Evolutionary conservation across 23 red algal genomes (phyloP).

Genomic region (Gracilaria caudata): DNA sequence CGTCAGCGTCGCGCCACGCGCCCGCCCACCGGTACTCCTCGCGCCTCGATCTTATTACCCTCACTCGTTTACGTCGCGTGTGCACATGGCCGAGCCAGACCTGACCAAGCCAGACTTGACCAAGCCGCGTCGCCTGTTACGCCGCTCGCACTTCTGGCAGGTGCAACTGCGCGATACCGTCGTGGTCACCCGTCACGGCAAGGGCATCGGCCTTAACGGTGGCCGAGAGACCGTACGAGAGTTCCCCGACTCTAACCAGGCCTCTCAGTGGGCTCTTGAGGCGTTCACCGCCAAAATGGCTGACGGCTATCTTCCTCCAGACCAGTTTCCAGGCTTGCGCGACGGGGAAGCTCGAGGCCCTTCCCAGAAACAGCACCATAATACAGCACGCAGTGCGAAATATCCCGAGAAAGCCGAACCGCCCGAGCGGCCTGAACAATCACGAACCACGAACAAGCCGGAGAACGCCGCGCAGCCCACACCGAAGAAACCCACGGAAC

Average conservation of each 20-base stretch:
- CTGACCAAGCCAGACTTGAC: slow-evolving; percentile 48
- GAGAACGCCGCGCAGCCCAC: background rate
- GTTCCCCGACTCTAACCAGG: background rate
- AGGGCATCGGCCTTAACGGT: slow-evolving; percentile 8
- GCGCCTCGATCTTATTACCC: background rate
- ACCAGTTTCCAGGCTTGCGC: slow-evolving; percentile 2
- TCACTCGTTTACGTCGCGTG: background rate
- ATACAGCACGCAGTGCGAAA: background rate
- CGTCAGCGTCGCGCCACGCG: background rate
- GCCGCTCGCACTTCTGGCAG: slow-evolving; percentile 62
- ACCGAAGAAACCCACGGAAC: background rate
- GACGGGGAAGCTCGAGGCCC: background rate
- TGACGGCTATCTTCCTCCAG: slow-evolving; percentile 30
- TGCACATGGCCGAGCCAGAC: slow-evolving; percentile 29
- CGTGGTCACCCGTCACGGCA: slow-evolving; percentile 16
- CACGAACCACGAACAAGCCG: background rate
- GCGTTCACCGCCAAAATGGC: slow-evolving; percentile 26
- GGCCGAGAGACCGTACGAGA: slow-evolving; percentile 23
- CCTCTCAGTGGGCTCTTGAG: slow-evolving; percentile 38
- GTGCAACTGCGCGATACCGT: slow-evolving; percentile 6
- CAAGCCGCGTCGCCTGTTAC: slow-evolving; percentile 41
- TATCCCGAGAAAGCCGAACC: background rate
- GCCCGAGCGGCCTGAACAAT: background rate
- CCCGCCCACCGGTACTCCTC: background rate
- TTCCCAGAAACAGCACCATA: background rate